Conservation (phyloP, 768 basidiomycete genomes). For the Heimioporus sp. region DNA sequence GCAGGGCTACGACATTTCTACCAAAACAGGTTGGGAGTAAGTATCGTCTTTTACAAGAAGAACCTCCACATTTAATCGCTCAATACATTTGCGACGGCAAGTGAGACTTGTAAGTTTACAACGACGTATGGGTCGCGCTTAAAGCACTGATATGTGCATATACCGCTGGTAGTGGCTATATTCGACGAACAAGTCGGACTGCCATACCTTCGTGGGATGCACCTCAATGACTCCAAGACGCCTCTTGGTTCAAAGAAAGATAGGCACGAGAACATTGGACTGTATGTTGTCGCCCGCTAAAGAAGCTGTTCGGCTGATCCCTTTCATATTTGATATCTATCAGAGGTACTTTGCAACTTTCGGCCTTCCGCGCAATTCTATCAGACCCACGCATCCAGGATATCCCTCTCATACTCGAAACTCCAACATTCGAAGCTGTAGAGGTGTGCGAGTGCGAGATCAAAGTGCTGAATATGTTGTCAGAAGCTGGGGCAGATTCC, state of each 20-base stretch:
- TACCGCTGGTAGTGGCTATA: conserved; percentile 44
- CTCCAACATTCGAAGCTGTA: conserved; percentile 65
- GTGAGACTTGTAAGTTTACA: conserved; percentile 23
- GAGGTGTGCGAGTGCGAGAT: conserved; percentile 78
- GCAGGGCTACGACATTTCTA: conserved; percentile 81
- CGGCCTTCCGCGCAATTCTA: conserved; percentile 63
- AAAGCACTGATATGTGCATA: background rate
- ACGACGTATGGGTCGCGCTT: background rate
- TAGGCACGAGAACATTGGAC: conserved; percentile 81
- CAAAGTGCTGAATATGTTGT: conserved; percentile 50
- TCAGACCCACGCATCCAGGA: conserved; percentile 63
- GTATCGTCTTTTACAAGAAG: conserved; percentile 18
- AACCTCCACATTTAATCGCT: background rate
- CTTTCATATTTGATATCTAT: background rate
- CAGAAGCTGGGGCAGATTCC: conserved; percentile 10
- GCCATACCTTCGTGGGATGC: conserved; percentile 76
- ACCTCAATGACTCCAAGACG: conserved; percentile 82
- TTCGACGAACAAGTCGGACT: conserved; percentile 73
- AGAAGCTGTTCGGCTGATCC: background rate
- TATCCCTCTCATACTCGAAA: conserved; percentile 83
- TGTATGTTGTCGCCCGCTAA: conserved; percentile 45
- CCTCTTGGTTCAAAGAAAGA: conserved; percentile 65
- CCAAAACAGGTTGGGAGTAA: conserved; percentile 68
- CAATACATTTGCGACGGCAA: conserved; percentile 4
- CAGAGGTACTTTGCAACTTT: conserved; percentile 68